phyloP scores from a whole-genome alignment of 768 basidiomycete species.

The Galerina marginata region DNA sequence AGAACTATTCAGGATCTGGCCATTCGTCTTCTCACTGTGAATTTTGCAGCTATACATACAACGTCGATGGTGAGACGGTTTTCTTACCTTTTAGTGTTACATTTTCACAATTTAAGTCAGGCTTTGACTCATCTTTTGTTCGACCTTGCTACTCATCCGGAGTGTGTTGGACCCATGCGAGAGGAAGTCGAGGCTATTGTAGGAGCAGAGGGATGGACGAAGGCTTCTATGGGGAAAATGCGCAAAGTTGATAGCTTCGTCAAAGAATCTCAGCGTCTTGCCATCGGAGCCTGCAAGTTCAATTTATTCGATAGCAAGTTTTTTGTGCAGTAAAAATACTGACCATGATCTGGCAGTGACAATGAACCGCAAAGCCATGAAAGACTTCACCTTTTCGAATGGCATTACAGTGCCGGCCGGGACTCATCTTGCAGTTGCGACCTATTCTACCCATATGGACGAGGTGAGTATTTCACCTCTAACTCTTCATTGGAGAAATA shows the following conservation, averaged over 20 bases:
- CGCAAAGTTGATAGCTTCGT: conserved; percentile 51
- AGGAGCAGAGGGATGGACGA: conserved; percentile 41
- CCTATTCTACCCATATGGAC: conserved; percentile 35
- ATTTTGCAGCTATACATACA: conserved; percentile 39
- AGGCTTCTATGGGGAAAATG: conserved; percentile 42
- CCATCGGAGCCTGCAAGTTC: conserved; percentile 8
- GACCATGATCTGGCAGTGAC: conserved; percentile 12
- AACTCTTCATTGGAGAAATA: neutral
- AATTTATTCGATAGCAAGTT: neutral
- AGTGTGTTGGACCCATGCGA: conserved; percentile 40
- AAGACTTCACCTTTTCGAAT: conserved; percentile 50
- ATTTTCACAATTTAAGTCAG: conserved; percentile 22
- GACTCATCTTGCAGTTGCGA: conserved; percentile 35
- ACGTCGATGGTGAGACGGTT: conserved; percentile 12
- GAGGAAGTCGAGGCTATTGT: conserved; percentile 49
- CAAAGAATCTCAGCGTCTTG: conserved; percentile 39
- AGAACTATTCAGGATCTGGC: conserved; percentile 22
- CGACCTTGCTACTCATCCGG: conserved; percentile 41
- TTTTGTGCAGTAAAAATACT: neutral
- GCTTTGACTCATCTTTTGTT: conserved; percentile 42
- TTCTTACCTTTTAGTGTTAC: neutral
- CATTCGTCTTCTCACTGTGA: conserved; percentile 28
- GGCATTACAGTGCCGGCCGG: conserved; percentile 47
- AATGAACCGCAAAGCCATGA: conserved; percentile 37
- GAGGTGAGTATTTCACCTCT: conserved; percentile 3